Base-by-base conservation (phyloP, 345 rosid genomes). In the Linum trigynum region DNA sequence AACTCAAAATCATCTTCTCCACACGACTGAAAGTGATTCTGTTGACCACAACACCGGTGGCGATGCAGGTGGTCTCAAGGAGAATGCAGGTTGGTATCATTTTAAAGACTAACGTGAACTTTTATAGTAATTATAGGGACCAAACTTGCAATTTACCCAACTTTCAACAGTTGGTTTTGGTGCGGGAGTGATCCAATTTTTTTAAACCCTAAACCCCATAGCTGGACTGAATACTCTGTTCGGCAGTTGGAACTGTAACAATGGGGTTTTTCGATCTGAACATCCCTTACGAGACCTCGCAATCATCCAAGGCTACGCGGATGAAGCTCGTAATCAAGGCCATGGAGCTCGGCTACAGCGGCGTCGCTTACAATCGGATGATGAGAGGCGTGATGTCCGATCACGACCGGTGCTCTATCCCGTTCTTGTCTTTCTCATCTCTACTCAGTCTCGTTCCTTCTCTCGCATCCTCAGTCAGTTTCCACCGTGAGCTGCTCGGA, bases 251-350 rank as follows among this genome's bases (percentile, higher is more conserved):
- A 8, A 41, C 5, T 41, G 12, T 5, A 62, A 40, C 64, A 10
- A 90, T 85, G 97, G 90, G 79, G 15, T 90, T 88, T 76, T 90
- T 90, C 79, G 98, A 92, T 75, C 80, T 92, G 12, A 86, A 77
- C 64, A 42, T 90, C 1, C 90, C 95, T 16, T 85, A 75, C 71
- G 82, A 76, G 57, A 63, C 80, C 57, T 64, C 63, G 43, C 73
- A 65, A 7, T 76, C 75, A 57, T 76, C 68, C 2, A 80, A 83
- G 70, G 11, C 83, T 16, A 67, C 62, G 7, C 91, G 91, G 32
- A 67, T 77, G 8, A 86, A 86, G 63, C 69, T 78, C 14, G 85
- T 43, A 61, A 74, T 79, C 5, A 92, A 88, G 76, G 85, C 90
- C 15, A 82, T 88, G 94, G 96, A 92, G 70, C 76, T 92, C 1